A percentile compares a stretch with the other conserved stretches of the same genome.
phyloP scores from a whole-genome alignment of 805 yeast genomes.

The Cyberlindnera subsufficiens region DNA sequence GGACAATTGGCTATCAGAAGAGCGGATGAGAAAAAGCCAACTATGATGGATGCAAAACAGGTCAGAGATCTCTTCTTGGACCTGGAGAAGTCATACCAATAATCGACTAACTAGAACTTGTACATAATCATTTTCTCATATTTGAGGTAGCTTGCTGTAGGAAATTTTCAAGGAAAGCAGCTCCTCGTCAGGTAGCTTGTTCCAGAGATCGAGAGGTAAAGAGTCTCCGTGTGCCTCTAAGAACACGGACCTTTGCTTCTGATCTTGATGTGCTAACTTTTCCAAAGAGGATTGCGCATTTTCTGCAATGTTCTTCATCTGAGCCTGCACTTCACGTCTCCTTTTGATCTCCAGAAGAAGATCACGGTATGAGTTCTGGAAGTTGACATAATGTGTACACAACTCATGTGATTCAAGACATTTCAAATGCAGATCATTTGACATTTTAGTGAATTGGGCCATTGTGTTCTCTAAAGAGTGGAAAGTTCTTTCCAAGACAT shows the following conservation, averaged over 20 bases:
- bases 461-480: slow-evolving; percentile 11
- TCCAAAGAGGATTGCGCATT: slow-evolving; percentile 36
- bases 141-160: background rate
- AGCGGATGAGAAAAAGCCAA: slow-evolving; percentile 38
- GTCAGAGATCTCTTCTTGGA: slow-evolving; percentile 46
- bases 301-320: slow-evolving; percentile 34
- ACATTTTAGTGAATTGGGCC: slow-evolving; percentile 5
- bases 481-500: slow-evolving; percentile 8
- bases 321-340: slow-evolving; percentile 35
- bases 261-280: slow-evolving; percentile 38
- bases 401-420: slow-evolving; percentile 28
- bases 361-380: slow-evolving; percentile 45
- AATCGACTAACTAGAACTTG: background rate
- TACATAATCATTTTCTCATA: slow-evolving; percentile 16
- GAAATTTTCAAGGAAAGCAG: background rate
- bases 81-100: slow-evolving; percentile 43
- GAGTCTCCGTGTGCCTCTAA: slow-evolving; percentile 43
- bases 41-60: slow-evolving; percentile 43
- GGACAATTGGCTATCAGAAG: slow-evolving; percentile 61
- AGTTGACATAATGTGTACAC: slow-evolving; percentile 43
- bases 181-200: slow-evolving; percentile 1
- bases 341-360: slow-evolving; percentile 48
- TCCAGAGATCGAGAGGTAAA: slow-evolving; percentile 50
- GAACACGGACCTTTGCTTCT: slow-evolving; percentile 36
- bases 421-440: slow-evolving; percentile 9